phyloP scores from a whole-genome alignment of 257 asterid genomes.

The Jacaranda copaia region DNA sequence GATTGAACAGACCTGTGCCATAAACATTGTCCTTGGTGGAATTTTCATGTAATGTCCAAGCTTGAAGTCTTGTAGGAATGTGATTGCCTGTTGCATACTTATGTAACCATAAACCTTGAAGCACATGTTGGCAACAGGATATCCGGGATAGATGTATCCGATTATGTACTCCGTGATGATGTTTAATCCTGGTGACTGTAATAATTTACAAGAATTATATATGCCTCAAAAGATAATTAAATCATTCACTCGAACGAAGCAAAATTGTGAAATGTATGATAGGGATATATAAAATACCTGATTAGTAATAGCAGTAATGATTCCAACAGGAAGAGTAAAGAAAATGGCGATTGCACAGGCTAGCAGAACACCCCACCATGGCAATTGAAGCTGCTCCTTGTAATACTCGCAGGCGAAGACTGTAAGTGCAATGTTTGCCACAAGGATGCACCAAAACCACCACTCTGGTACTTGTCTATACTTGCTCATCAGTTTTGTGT shows the following conservation, averaged over 20 bases:
- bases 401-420: slow-evolving; percentile 66
- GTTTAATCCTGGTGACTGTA: slow-evolving; percentile 10
- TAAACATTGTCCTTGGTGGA: slow-evolving; percentile 77
- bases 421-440: slow-evolving; percentile 65
- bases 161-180: slow-evolving; percentile 26
- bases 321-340: slow-evolving; percentile 73
- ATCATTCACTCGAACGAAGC: too few species aligned
- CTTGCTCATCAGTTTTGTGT: slow-evolving; percentile 79
- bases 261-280: too few species aligned
- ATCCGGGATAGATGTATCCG: background rate
- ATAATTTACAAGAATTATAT: background rate
- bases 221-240: background rate
- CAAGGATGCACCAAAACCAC: slow-evolving; percentile 96
- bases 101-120: slow-evolving; percentile 67
- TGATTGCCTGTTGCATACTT: slow-evolving; percentile 67
- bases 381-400: slow-evolving; percentile 73
- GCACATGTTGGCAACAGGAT: slow-evolving; percentile 1
- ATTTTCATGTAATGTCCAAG: slow-evolving; percentile 79
- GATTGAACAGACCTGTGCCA: slow-evolving; percentile 57
- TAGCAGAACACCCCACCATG: slow-evolving; percentile 79
- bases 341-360: slow-evolving; percentile 67
- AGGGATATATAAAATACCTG: slow-evolving; percentile 44
- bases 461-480: slow-evolving; percentile 91
- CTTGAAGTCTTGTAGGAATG: slow-evolving; percentile 71
- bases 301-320: slow-evolving; percentile 71